Evolutionary conservation across 805 yeast genomes (phyloP), one percentile per base, ranked within the genome.

Genomic region (Sugiyamaella boreocaroliniensis): DNA sequence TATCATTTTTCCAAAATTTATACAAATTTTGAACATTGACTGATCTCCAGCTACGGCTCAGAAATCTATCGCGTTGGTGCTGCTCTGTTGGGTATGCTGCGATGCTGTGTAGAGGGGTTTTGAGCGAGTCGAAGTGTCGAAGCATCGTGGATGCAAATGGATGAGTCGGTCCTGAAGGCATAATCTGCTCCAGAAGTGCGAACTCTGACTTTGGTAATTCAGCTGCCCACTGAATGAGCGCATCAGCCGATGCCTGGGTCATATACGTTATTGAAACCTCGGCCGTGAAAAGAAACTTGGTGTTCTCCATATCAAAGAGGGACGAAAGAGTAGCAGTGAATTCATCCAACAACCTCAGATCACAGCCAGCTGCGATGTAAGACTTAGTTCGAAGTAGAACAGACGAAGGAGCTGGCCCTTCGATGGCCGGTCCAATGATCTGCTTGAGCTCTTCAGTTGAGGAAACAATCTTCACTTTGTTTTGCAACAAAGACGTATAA

Each of bases 241-340:
- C 72, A 62, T 87, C 82, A 5, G 95, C 88, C 52, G 75, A 73
- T 40, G 73, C 74, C 11, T 85, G 82, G 40, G 75, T 71, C 93
- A 87, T 86, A 64, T 86, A 87, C 0, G 92, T 89, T 51, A 87
- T 68, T 0, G 95, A 86, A 3, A 87, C 95, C 64, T 86, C 95
- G 0, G 95, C 92, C 41, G 88, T 74, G 62, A 84, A 87, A 1
- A 86, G 73, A 45, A 62, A 52, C 14, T 56, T 47, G 14, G 58
- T 42, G n/a, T 53, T 48, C 7, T 54, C 53, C 6, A 50, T 48
- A 7, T 56, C 50, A 29, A 53, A 56, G 29, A 61, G 47, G 8
- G 49, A 15, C 11, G 54, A 40, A n/a, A 68, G 48, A 1, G 66
- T 58, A 29, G 55, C 61, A 19, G 49, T 62, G 43, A 64, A 55